Evolutionary conservation across 768 basidiomycete genomes (phyloP), one percentile per base, ranked within the genome.

Genomic region (Naematelia encephala): DNA sequence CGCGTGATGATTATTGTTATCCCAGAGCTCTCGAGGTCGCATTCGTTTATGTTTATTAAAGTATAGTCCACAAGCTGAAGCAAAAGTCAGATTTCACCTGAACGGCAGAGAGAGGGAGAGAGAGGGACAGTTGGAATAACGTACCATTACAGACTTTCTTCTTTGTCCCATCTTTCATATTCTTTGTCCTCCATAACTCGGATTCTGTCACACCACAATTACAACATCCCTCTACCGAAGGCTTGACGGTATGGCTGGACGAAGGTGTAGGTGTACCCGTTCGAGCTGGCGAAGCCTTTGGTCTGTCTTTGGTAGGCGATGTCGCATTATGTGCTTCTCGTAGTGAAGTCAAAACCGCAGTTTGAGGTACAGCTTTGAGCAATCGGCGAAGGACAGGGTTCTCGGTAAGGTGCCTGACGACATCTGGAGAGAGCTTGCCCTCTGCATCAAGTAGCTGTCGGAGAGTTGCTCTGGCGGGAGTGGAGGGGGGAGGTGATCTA

Each of bases 71-170:
- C 72, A 74, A 10, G 56, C 70, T 72, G 53, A 2, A 22, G 30
- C 27, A 14, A 45, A 23, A 16, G 13, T 23, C 10, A 5, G 45
- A 50, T 47, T 23, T 23, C 34, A 8, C 34, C 25, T 59, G 12
- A 5, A 43, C 29, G 43, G 62, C 26, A 23, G 34, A 5, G 21
- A 22, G 27, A 11, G 34, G 22, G 34, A 27, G 28, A 26, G 12
- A 29, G 26, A 30, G 27, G 34, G 34, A 8, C 16, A 39, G 34
- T 39, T 8, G 21, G 1, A 58, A 22, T 12, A 3, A 67, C 70
- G 57, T 47, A 72, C 70, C 69, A 50, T 74, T 61, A 45, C 72
- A 74, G 13, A 74, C 72, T 29, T 69, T 74, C 46, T 58, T 59
- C 25, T 57, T 57, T 12, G 56, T 62, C 13, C 72, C 72, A 56